Evolutionary conservation across 345 rosid genomes (phyloP), one percentile per base, ranked within the genome.

Genomic region (Camelina neglecta): DNA sequence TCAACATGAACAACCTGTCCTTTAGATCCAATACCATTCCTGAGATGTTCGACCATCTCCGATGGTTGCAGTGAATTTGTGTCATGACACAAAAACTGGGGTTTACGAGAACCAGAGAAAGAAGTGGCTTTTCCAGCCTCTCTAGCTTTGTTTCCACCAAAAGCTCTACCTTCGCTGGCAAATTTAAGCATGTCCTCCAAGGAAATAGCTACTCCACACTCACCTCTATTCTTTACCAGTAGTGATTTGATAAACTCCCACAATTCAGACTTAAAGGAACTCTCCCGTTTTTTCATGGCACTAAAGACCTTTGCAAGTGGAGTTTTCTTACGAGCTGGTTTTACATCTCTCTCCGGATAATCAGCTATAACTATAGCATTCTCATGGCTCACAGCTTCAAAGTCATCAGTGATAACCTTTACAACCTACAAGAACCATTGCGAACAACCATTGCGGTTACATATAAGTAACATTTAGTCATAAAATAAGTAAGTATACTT

Each of bases 1-100:
- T 90, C 90, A 62, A 94, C 85, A 69, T 92, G 98, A 82, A 88
- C 92, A 8, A 93, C 97, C 92, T 94, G 97, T 65, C 93, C 93
- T 62, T 76, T 81, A 55, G 89, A 85, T 76, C 97, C 98, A 70
- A 82, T 50, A 80, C 87, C 89, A 81, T 82, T 72, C 79, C 68
- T 83, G 67, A 94, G 97, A 87, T 94, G 98, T 82, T 88, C 86
- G 75, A 90, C 83, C 92, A 94, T 94, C 83, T 86, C 97, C 11
- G 61, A 39, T 11, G 97, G 91, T 35, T 80, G 74, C 81, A 94
- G 82, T 56, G 89, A 83, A 72, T 81, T 76, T 53, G 84, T 88
- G 20, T 75, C 97, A 82, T 45, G 77, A 78, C 98, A 91, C 66
- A 60, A 78, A 67, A 72, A 41, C 79, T 69, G 79, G 66, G 73